Base-by-base conservation (phyloP, 768 basidiomycete genomes). In the Cystobasidium ongulense region DNA sequence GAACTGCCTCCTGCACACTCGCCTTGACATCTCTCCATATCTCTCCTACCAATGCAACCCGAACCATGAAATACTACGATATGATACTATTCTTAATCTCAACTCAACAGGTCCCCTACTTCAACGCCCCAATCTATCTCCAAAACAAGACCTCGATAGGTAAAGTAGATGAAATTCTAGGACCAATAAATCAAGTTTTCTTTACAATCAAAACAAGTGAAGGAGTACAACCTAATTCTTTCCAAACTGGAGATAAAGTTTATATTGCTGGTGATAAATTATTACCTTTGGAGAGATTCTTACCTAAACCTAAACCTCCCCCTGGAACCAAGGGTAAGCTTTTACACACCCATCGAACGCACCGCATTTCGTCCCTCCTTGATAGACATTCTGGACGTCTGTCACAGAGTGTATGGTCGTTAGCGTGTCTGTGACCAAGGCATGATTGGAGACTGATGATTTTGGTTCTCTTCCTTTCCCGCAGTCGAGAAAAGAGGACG, bases 111-210 rank as follows among this genome's bases (percentile, higher is more conserved):
- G 78, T 99, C 31, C 96, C 96, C 0, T 95, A 93, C 82, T 99
- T 99, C 86, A 99, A 99, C 81, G 94, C 95, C 0, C 94, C 95
- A 62, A 92, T 98, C 80, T 98, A 95, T 82, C 86, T 98, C 65
- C 88, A 91, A 84, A 96, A 97, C 82, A 98, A 96, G 83, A 90
- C 92, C 11, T 85, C 87, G 76, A 92, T 98, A 75, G 95, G 96
- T 75, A 97, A 96, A 83, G 90, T 99, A 50, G 96, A 99, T 82
- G 96, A 99, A 82, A 98, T 99, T 77, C 86, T 99, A n/a, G 96
- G 96, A 1, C 95, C 96, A 18, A 94, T 99, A 81, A 99, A 80
- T 78, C 92, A 98, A 81, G 93, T 98, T 73, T 98, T 88, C 82
- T 98, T 99, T 80, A 94, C 93, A 1, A 86, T 99, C 76, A 99